phyloP scores from a whole-genome alignment of 352 stramenopile species.

The Globisporangium splendens region DNA sequence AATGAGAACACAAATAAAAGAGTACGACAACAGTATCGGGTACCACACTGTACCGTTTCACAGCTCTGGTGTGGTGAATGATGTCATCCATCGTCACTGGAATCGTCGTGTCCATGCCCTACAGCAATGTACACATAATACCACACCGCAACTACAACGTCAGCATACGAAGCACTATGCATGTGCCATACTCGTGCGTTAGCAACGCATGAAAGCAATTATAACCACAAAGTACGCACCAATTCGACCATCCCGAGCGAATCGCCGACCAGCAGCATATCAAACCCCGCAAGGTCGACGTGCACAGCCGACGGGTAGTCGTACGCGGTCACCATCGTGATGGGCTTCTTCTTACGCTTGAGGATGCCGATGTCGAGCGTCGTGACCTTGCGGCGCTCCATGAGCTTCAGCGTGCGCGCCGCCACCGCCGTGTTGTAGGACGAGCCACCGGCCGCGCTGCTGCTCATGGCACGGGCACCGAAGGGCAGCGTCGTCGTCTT shows the following conservation, averaged over 20 bases:
- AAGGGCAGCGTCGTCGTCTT: too few relatives aligned
- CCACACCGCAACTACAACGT: constrained; percentile 7
- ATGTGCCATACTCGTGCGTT: too few relatives aligned
- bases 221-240: constrained; percentile 53
- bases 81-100: constrained; percentile 98
- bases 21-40: too few relatives aligned
- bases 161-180: too few relatives aligned
- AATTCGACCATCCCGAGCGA: constrained; percentile 98
- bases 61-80: constrained; percentile 96
- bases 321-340: constrained; percentile 99
- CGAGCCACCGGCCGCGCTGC: constrained; percentile 4
- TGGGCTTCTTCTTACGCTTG: constrained; percentile 94
- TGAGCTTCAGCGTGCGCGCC: constrained; percentile 75
- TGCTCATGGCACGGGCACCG: constrained; percentile 1
- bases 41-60: constrained; percentile 72
- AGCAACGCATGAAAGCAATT: too few relatives aligned
- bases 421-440: constrained; percentile 45
- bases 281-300: constrained; percentile 97
- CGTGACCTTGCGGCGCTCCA: constrained; percentile 83
- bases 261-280: constrained; percentile 97
- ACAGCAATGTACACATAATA: too few relatives aligned
- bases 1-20: too few relatives aligned
- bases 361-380: constrained; percentile 82
- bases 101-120: constrained; percentile 86
- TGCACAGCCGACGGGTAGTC: constrained; percentile 96